Evolutionary conservation across 495 filamentous ascomycete species (phyloP), one percentile per base, ranked within the genome.

Genomic region (Trichoderma reesei): DNA sequence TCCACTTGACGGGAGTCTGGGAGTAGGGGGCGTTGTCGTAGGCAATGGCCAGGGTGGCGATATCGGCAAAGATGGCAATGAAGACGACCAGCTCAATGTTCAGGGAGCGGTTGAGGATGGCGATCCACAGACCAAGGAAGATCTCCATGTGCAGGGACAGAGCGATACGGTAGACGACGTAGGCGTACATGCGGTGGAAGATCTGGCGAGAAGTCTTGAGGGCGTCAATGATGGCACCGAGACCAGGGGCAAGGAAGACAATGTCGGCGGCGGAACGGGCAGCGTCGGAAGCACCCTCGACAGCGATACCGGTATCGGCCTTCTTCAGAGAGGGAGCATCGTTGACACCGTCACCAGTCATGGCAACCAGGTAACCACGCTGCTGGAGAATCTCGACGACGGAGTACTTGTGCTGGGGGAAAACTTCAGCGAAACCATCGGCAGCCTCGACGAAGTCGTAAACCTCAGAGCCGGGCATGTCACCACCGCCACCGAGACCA

Each of bases 341-440:
- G 77, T 97, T 97, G 74, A 97, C 92, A 83, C 92, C 92, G 72
- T 97, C 92, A 79, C 92, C 92, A 77, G 92, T 97, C 92, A 97
- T 97, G 69, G 92, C 92, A 76, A 95, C 92, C 46, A 96, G 82
- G 82, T 96, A 93, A 69, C 92, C 92, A 82, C 92, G 90, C 78
- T 96, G 90, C 78, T 97, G 92, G 37, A 97, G 86, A 79, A 96
- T 95, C 76, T 96, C 90, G 68, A 97, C 92, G 71, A 97, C 92
- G 68, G 96, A 92, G 78, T 93, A 96, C 82, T 97, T 97, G 81
- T 97, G 92, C 77, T 97, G 91, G 64, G 92, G 92, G 82, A 96
- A 97, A 48, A 96, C 92, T 76, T 96, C 92, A 69, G 89, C 89
- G 75, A 96, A 96, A 74, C 92, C 92, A 83, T 96, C 92, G 59